Evolutionary conservation across 345 rosid genomes (phyloP).

Genomic region (Arabis alpina): DNA sequence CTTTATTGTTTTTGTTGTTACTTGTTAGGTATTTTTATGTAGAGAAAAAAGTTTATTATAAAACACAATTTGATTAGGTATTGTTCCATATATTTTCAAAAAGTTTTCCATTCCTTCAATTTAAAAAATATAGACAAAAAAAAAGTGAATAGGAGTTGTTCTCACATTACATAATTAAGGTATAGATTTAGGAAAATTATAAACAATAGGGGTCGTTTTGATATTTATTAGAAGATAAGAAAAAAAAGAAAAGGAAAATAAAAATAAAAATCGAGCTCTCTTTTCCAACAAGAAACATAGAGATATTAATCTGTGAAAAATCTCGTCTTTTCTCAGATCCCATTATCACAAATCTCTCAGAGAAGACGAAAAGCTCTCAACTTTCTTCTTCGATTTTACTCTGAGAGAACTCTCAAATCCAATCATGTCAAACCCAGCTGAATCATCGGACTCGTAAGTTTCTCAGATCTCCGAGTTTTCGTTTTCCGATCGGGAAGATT

Average conservation of each 20-base stretch:
- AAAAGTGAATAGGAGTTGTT: not conserved
- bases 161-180: not conserved
- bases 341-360: constrained; percentile 38
- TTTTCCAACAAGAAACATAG: constrained; percentile 64
- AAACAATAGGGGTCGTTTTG: constrained; percentile 13
- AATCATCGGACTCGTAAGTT: constrained; percentile 89
- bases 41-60: not conserved
- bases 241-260: not conserved
- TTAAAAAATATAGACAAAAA: too few relatives aligned
- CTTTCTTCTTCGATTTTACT: constrained; percentile 29
- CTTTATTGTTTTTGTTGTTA: not conserved
- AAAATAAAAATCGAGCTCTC: constrained; percentile 33
- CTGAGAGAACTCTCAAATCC: constrained; percentile 18
- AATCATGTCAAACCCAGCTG: constrained; percentile 75
- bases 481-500: not conserved
- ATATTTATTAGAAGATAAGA: constrained; percentile 10
- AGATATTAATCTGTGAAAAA: constrained; percentile 37
- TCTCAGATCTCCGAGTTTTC: constrained; percentile 51
- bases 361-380: constrained; percentile 30
- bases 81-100: too few relatives aligned
- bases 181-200: not conserved
- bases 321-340: constrained; percentile 39
- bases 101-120: too few relatives aligned
- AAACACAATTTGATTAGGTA: too few relatives aligned
- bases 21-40: not conserved